phyloP scores from a whole-genome alignment of 2,329 filamentous ascomycete genomes.

The Didymella keratinophila region DNA sequence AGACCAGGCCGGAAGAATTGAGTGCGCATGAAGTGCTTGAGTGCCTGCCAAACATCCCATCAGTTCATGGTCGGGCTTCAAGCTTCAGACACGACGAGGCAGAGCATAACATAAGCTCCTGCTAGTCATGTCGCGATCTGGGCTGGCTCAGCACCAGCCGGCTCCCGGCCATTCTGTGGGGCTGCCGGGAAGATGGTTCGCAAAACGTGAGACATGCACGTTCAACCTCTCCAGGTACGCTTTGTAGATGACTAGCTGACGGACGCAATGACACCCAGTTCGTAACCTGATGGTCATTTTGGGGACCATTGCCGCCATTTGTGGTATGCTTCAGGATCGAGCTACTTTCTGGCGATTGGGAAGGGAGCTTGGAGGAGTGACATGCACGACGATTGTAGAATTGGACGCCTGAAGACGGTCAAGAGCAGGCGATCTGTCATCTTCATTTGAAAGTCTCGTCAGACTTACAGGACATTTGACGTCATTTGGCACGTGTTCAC shows the following conservation, averaged over 20 bases:
- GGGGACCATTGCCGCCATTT: background rate
- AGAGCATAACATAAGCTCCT: constrained; percentile 11
- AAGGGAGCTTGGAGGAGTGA: background rate
- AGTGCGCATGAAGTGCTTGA: background rate
- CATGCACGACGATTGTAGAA: background rate
- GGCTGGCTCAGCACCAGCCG: constrained; percentile 10
- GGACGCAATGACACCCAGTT: background rate
- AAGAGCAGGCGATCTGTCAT: background rate
- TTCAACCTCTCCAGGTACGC: constrained; percentile 2
- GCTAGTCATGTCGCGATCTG: constrained; percentile 12
- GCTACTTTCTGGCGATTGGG: background rate
- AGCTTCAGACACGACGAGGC: constrained; percentile 6
- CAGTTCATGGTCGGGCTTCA: constrained; percentile 3
- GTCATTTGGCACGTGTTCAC: constrained; percentile 7
- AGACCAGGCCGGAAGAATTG: constrained; percentile 7
- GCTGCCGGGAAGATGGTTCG: constrained; percentile 5
- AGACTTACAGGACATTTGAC: background rate
- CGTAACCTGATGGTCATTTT: background rate
- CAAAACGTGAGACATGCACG: constrained; percentile 2
- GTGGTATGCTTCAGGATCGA: background rate
- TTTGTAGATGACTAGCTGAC: background rate
- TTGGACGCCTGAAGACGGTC: background rate
- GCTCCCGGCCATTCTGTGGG: constrained; percentile 15
- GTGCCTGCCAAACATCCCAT: constrained; percentile 3
- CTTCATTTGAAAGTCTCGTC: background rate